Evolutionary conservation across 768 basidiomycete genomes (phyloP), one percentile per base, ranked within the genome.

Genomic region (Suillus spraguei): DNA sequence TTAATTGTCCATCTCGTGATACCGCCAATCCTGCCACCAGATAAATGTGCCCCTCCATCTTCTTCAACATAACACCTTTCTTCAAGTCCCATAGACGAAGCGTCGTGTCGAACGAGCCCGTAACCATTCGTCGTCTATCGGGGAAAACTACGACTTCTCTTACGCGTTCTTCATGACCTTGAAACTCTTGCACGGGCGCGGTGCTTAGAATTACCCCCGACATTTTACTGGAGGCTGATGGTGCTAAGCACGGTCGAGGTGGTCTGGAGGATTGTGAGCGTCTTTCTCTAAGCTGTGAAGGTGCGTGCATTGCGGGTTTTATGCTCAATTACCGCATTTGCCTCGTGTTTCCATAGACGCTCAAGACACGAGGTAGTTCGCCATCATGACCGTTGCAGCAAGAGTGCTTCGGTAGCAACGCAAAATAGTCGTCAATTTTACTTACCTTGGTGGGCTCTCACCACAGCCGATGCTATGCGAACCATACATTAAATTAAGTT

Each of bases 21-120:
- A 50, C 24, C 7, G 14, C 24, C 49, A 50, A 8, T 8, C 5
- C 47, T 16, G 14, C 7, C 14, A 49, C 24, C 22, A 1, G 3
- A 24, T 6, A 3, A 14, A 7, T 1, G 14, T 47, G 47, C 47
- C 47, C 6, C 14, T 49, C 47, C 8, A 50, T 50, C 49, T 28
- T 50, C 49, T 50, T 50, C 49, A 50, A 50, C 49, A 50, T 4
- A 9, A 50, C 24, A 50, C 49, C 49, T 50, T 3, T 50, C 49
- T 50, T 28, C 49, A 50, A 50, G 49, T 46, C 46, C 46, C 46
- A 46, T 6, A 46, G 0, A 0, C 49, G 49, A 50, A 50, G 16
- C 5, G 46, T 46, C 0, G 0, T 0, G 46, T 46, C 46, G 11
- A 5, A 6, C 11, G 46, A 46, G n/a, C 11, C 46, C 6, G 46